These are phyloP conservation scores for Fusarium sp. DNA, from an alignment of 2,329 filamentous ascomycete species.

Conservation along the genomic window DNA sequence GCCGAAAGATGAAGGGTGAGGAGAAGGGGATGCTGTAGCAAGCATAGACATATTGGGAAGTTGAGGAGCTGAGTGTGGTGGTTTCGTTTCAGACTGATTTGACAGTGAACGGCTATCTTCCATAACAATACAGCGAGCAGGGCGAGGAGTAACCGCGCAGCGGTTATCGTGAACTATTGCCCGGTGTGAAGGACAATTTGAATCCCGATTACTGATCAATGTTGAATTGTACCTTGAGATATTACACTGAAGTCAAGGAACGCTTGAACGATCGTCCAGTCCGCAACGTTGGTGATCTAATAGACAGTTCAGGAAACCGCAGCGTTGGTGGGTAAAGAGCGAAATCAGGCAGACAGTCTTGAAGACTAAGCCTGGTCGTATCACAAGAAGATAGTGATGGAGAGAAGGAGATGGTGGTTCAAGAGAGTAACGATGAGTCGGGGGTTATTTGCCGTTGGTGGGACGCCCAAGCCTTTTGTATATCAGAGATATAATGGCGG, in stretches of 20 bases:
- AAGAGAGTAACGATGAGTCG: conserved; percentile 18
- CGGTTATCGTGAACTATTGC: conserved; percentile 23
- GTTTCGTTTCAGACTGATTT: conserved; percentile 42
- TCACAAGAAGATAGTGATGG: conserved; percentile 7
- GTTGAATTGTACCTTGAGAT: conserved; percentile 13
- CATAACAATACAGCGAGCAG: conserved; percentile 47
- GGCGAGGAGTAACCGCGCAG: conserved; percentile 32
- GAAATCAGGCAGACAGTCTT: conserved; percentile 15
- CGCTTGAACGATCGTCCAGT: conserved; percentile 6
- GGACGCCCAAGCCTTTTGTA: conserved; percentile 45
- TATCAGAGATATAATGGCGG: conserved; percentile 43
- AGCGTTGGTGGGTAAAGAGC: conserved; percentile 20
- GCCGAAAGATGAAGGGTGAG: conserved; percentile 52
- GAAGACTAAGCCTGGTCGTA: conserved; percentile 12
- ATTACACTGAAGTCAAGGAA: conserved; percentile 16
- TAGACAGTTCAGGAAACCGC: conserved; percentile 7
- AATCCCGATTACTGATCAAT: not conserved
- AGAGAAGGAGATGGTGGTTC: conserved; percentile 11
- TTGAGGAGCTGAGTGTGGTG: conserved; percentile 37
- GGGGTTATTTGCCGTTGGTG: conserved; percentile 28
- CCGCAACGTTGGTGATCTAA: not conserved
- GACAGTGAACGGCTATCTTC: conserved; percentile 52
- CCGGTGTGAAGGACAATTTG: conserved; percentile 7
- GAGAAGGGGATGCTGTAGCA: conserved; percentile 55
- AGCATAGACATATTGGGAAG: conserved; percentile 60